Evolutionary conservation across 2,329 filamentous ascomycete genomes (phyloP).

Genomic region (Claviceps monticola): DNA sequence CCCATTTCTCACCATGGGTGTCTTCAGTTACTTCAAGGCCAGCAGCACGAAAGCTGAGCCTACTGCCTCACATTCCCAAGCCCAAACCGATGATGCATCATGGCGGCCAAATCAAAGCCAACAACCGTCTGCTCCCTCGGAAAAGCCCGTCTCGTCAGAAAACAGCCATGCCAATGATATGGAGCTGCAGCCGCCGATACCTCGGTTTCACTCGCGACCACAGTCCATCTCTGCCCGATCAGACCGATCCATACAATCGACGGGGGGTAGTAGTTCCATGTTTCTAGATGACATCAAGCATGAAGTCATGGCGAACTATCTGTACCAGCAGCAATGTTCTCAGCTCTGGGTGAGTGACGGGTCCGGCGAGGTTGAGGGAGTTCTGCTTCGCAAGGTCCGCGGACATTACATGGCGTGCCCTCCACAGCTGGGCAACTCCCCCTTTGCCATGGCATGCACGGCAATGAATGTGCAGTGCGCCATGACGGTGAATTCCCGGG

Average conservation of each 20-base stretch:
- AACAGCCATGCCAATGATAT: constrained; percentile 25
- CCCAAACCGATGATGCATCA: constrained; percentile 9
- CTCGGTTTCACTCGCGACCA: constrained; percentile 16
- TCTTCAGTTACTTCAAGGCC: constrained; percentile 49
- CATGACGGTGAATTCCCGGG: constrained; percentile 68
- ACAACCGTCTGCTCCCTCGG: constrained; percentile 17
- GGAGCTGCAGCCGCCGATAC: constrained; percentile 34
- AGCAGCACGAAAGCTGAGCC: constrained; percentile 10
- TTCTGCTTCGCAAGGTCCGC: constrained; percentile 53
- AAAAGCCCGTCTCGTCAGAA: constrained; percentile 20
- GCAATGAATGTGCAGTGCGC: constrained; percentile 64
- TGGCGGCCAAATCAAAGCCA: constrained; percentile 10
- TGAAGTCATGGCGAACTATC: constrained; percentile 72
- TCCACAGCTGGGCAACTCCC: constrained; percentile 45
- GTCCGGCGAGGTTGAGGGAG: constrained; percentile 55
- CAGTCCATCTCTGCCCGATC: constrained; percentile 33
- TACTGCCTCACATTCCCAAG: constrained; percentile 3
- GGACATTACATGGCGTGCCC: constrained; percentile 64
- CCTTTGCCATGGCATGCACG: constrained; percentile 49
- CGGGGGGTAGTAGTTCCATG: constrained; percentile 34
- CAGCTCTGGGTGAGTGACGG: constrained; percentile 61
- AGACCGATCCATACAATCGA: constrained; percentile 26
- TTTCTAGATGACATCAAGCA: constrained; percentile 62
- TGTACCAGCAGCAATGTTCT: constrained; percentile 67
- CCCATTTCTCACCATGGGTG: constrained; percentile 35